These are phyloP conservation scores for Phytophthora cactorum DNA, from an alignment of 352 stramenopile genomes.

Conservation along the genomic window DNA sequence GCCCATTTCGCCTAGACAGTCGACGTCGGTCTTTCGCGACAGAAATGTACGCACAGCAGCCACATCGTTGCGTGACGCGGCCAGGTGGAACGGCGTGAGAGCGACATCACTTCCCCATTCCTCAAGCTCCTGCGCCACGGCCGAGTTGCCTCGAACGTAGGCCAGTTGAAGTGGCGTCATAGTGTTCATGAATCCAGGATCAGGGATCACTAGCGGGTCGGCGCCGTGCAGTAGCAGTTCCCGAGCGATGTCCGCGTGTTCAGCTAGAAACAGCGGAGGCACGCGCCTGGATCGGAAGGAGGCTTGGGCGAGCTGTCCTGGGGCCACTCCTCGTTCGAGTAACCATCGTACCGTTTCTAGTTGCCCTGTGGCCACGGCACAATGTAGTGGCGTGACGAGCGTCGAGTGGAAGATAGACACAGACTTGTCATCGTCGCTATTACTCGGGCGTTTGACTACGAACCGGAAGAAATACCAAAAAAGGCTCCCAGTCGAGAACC, in stretches of 20 bases:
- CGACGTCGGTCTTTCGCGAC: neutral
- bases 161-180: conserved; percentile 70
- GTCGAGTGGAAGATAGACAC: conserved; percentile 59
- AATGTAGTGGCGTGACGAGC: conserved; percentile 45
- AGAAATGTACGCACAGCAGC: neutral
- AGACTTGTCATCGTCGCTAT: conserved; percentile 23
- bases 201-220: conserved; percentile 60
- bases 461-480: conserved; percentile 56
- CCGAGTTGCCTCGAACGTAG: neutral
- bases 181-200: conserved; percentile 76
- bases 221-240: conserved; percentile 49
- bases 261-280: conserved; percentile 69
- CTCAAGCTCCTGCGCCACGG: neutral
- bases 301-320: conserved; percentile 39
- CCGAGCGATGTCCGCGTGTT: conserved; percentile 58
- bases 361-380: conserved; percentile 20
- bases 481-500: conserved; percentile 67
- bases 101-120: neutral
- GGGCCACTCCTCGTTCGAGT: conserved; percentile 46
- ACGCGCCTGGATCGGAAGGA: conserved; percentile 29
- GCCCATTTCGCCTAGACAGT: neutral
- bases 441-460: conserved; percentile 41
- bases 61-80: neutral
- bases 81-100: neutral
- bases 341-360: conserved; percentile 65